Evolutionary conservation across 441 rosid species (phyloP), one percentile per base, ranked within the genome.

Genomic region (Populus trichocarpa): DNA sequence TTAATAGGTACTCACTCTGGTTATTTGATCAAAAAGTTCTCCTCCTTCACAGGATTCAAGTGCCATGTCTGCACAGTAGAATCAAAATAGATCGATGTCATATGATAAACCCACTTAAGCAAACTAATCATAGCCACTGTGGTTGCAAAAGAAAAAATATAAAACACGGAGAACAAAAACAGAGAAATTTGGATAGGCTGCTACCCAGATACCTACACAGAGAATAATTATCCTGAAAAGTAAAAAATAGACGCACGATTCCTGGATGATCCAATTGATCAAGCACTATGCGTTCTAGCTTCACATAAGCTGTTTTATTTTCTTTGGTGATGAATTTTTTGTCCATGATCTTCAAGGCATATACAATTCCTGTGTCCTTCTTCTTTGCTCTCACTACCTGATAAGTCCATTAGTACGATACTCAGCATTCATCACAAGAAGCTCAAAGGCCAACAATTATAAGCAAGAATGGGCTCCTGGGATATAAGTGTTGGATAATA

Each of bases 31-130:
- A 73, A 96, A 96, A 86, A 92, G 97, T 74, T 96, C 99, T 67
- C 99, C 99, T 40, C 97, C 99, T 86, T 96, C 97, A 70, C 98
- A 96, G 70, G 99, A 94, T 85, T 96, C 99, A 73, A 96, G 98
- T 46, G 98, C 99, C 99, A 96, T 96, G 71, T 93, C 99, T 96
- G 82, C 79, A 83, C 61, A 83, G 85, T n/a, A 79, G 5, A 75
- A 76, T 74, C 76, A 77, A 72, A 82, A 20, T 77, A 33, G 69
- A 79, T 36, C 33, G 70, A 6, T 14, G 9, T 79, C 68, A n/a
- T 32, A 59, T 35, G 61, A 80, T 3, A 73, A 78, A 50, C 67
- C 70, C 77, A 70, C 53, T 67, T 23, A 33, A 65, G 25, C 35
- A 73, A 81, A 30, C 32, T 30, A 30, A 30, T 30, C 32, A 30